phyloP scores from a whole-genome alignment of 2,329 filamentous ascomycete species.

The Aspergillus texensis region DNA sequence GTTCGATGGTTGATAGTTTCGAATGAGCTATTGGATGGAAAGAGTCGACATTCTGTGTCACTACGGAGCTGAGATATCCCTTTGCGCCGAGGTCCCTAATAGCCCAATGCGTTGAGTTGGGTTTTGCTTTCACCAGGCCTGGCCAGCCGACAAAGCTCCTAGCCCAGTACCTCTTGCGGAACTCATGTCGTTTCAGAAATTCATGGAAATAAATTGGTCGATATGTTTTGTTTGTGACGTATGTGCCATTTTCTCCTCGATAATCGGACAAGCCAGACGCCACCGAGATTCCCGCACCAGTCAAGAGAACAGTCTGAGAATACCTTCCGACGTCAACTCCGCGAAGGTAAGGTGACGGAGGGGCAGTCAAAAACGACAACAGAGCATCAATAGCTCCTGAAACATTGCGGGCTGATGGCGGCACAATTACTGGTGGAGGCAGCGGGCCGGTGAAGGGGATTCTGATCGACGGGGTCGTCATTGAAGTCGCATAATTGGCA shows the following conservation, averaged over 20 bases:
- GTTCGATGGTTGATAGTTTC: constrained; percentile 72
- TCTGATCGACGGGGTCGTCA: constrained; percentile 75
- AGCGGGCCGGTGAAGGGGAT: constrained; percentile 89
- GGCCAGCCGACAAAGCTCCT: constrained; percentile 93
- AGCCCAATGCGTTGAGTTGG: constrained; percentile 79
- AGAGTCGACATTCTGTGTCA: constrained; percentile 97
- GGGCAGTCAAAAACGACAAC: constrained; percentile 70
- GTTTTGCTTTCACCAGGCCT: constrained; percentile 73
- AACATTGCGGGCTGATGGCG: constrained; percentile 68
- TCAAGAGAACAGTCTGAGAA: constrained; percentile 66
- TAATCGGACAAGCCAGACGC: constrained; percentile 94
- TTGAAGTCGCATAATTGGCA: constrained; percentile 44
- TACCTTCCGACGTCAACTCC: constrained; percentile 44
- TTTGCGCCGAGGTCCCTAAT: constrained; percentile 71
- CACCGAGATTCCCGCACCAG: constrained; percentile 90
- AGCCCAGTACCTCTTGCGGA: constrained; percentile 93
- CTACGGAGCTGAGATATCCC: constrained; percentile 73
- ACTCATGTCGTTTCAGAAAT: constrained; percentile 78
- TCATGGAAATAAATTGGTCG: constrained; percentile 92
- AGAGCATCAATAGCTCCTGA: constrained; percentile 77
- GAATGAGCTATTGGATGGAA: constrained; percentile 84
- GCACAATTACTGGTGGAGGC: constrained; percentile 73
- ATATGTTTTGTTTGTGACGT: constrained; percentile 86
- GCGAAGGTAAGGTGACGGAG: constrained; percentile 54
- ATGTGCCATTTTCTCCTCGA: constrained; percentile 84